Percentiles rank a stretch among this genome's conserved stretches.
These are phyloP conservation scores for Areca catechu DNA, from an alignment of 176 grass and related monocot species.

Conservation along the genomic window DNA sequence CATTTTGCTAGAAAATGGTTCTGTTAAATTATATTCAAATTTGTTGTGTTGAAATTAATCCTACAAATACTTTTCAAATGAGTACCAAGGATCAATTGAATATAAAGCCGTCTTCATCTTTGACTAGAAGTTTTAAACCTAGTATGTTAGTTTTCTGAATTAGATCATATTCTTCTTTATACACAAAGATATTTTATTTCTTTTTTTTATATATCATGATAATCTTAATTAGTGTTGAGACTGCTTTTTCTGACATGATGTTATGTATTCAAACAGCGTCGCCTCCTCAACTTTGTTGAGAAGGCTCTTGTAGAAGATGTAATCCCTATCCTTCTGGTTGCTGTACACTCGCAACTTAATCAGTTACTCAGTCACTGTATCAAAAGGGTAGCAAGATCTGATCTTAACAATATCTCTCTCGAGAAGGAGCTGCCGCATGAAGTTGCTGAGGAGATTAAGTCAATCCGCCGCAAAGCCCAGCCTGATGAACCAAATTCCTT, in stretches of 20 bases:
- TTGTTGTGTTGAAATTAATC: too few species aligned
- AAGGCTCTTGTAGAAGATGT: conserved; percentile 86
- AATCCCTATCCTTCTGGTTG: conserved; percentile 68
- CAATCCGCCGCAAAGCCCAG: conserved; percentile 29
- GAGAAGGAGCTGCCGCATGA: conserved; percentile 72
- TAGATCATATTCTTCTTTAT: too few species aligned
- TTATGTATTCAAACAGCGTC: conserved; percentile 40
- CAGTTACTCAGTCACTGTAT: conserved; percentile 55
- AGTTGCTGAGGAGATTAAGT: conserved; percentile 52
- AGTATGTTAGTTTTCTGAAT: too few species aligned
- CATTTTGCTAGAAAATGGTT: too few species aligned
- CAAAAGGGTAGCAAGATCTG: conserved; percentile 73
- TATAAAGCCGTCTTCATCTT: too few species aligned
- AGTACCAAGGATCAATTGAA: too few species aligned
- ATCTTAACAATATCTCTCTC: conserved; percentile 67
- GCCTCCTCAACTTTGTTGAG: conserved; percentile 88
- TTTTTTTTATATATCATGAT: background rate
- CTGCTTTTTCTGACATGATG: conserved; percentile 5
- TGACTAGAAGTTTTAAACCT: too few species aligned
- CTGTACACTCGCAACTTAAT: conserved; percentile 51
- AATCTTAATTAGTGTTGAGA: background rate
- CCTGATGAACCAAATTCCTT: conserved; percentile 22
- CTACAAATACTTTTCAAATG: too few species aligned
- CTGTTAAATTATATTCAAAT: too few species aligned
- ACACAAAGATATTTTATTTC: too few species aligned